phyloP scores from a whole-genome alignment of 1,284 basidiomycete genomes.

The Termitomyces sp. region DNA sequence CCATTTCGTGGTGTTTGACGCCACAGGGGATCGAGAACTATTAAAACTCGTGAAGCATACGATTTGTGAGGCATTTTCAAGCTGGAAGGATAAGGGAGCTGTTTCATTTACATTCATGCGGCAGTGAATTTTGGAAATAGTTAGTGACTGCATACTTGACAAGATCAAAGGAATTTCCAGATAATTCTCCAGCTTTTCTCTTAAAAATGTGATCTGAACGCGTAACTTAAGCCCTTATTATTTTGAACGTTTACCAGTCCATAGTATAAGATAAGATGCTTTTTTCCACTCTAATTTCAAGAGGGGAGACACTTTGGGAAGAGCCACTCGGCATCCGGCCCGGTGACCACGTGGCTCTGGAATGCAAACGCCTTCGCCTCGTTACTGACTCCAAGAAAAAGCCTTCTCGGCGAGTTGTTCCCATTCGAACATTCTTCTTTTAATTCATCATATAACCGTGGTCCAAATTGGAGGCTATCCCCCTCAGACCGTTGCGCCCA shows the following conservation, averaged over 20 bases:
- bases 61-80: constrained; percentile 9
- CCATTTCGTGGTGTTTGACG: constrained; percentile 21
- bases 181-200: background rate
- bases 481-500: constrained; percentile 19
- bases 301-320: too few species aligned
- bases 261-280: too few species aligned
- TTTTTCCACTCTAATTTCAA: too few species aligned
- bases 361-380: background rate
- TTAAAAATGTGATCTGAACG: background rate
- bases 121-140: background rate
- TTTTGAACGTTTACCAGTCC: background rate
- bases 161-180: background rate
- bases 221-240: background rate
- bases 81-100: constrained; percentile 2
- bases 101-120: constrained; percentile 5
- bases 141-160: background rate
- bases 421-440: background rate
- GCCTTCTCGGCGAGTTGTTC: background rate
- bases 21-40: constrained; percentile 15
- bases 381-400: too few species aligned
- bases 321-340: too few species aligned
- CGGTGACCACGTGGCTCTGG: background rate
- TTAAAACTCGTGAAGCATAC: constrained; percentile 14
- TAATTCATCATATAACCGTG: background rate
- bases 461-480: constrained; percentile 19